phyloP scores from a whole-genome alignment of 106 monocot genomes.

The Vanilla planifolia region DNA sequence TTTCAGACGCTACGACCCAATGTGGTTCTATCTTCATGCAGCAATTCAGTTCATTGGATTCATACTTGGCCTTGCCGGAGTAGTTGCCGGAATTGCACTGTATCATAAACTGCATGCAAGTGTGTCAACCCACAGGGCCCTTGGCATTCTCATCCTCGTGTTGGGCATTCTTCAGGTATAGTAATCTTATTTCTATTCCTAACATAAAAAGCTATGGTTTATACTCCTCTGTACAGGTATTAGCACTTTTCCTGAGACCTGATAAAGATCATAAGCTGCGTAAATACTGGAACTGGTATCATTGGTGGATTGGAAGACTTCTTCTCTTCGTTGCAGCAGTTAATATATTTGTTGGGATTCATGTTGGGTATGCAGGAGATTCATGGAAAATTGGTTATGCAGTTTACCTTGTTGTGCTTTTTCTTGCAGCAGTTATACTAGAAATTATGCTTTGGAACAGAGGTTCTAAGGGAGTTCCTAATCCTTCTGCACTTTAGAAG shows the following conservation, averaged over 20 bases:
- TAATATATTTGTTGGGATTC: constrained; percentile 71
- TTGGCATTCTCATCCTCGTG: constrained; percentile 77
- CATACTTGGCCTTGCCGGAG: constrained; percentile 56
- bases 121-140: constrained; percentile 57
- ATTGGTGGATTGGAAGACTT: constrained; percentile 64
- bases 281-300: constrained; percentile 79
- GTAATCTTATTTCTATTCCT: background rate
- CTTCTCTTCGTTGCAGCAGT: constrained; percentile 57
- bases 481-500: constrained; percentile 23
- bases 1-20: constrained; percentile 59
- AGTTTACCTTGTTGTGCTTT: constrained; percentile 44
- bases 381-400: constrained; percentile 83
- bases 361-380: constrained; percentile 51
- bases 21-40: constrained; percentile 75
- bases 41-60: constrained; percentile 69
- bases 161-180: constrained; percentile 81
- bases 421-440: constrained; percentile 30
- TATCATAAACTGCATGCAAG: constrained; percentile 64
- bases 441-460: constrained; percentile 62
- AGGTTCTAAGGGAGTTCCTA: constrained; percentile 32
- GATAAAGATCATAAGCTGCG: constrained; percentile 57
- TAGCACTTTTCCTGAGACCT: constrained; percentile 56
- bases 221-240: constrained; percentile 18
- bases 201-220: background rate
- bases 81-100: constrained; percentile 66